A percentile compares a stretch with the other conserved stretches of the same genome.
These are phyloP conservation scores for Cercophora scortea DNA, from an alignment of 495 filamentous ascomycete species.

Conservation along the genomic window DNA sequence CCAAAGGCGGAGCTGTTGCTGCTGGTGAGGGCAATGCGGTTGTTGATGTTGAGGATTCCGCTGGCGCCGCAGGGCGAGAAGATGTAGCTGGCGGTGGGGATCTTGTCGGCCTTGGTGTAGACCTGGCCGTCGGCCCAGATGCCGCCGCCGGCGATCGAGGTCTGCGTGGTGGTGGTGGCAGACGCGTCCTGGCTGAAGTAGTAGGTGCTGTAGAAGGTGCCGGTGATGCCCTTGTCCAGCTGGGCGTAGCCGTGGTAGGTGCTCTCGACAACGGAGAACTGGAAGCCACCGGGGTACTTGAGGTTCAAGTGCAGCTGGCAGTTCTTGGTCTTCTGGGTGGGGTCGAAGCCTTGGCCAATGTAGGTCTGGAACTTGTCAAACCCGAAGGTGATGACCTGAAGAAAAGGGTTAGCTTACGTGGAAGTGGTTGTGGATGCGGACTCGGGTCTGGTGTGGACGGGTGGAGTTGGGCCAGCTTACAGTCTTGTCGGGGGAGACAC, in stretches of 20 bases:
- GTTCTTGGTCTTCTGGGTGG: conserved; percentile 43
- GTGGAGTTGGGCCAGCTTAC: conserved; percentile 18
- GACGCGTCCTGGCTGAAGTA: conserved; percentile 46
- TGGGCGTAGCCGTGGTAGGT: conserved; percentile 52
- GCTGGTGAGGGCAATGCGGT: conserved; percentile 45
- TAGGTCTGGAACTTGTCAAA: conserved; percentile 52
- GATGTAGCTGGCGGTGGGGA: conserved; percentile 46
- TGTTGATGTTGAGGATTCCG: conserved; percentile 53
- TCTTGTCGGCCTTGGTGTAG: conserved; percentile 49
- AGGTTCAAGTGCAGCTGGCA: conserved; percentile 53
- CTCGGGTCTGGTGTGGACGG: background rate
- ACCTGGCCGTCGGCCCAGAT: conserved; percentile 40
- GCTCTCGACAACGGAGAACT: conserved; percentile 46
- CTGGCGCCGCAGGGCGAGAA: conserved; percentile 49
- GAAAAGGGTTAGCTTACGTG: background rate
- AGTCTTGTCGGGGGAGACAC: conserved; percentile 43
- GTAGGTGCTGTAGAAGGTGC: conserved; percentile 49
- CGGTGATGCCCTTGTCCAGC: conserved; percentile 46
- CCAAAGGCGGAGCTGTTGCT: conserved; percentile 35
- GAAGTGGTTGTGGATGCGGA: background rate
- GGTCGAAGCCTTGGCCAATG: conserved; percentile 38
- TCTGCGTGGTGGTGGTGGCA: conserved; percentile 43
- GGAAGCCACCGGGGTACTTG: conserved; percentile 51
- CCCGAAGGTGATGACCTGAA: conserved; percentile 47
- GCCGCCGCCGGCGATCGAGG: conserved; percentile 39